Evolutionary conservation across 148 eudicot genomes (phyloP), one percentile per base, ranked within the genome.

Genomic region (Chenopodium suecicum): DNA sequence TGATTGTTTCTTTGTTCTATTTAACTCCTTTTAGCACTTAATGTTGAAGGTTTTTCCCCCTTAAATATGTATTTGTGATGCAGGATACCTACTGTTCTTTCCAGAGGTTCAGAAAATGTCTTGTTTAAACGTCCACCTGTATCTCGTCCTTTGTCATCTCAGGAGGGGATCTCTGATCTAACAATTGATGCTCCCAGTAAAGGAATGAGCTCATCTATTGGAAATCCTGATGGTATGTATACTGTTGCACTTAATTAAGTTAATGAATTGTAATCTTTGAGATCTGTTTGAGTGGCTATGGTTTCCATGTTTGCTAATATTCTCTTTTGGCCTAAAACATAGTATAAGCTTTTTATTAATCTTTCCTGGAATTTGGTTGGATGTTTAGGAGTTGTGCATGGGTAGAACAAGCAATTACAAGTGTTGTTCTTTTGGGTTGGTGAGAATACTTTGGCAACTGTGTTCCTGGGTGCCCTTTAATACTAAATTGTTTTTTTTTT

Each of bases 101-200:
- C 91, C 48, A 89, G 89, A 87, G 90, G 90, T 29, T 86, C 89
- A 29, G 97, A 96, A 78, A 92, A 87, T 77, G 81, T 92, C 52
- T 81, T 91, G 87, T 87, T 90, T 84, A 94, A 90, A 86, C 94
- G 92, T 34, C 95, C 92, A 54, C 92, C 91, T 46, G 86, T 87
- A 63, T 79, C 96, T 23, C 86, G 89, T 10, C 88, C 88, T 70
- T 77, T 87, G 44, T 89, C 95, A 19, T 88, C 91, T 65, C 97
- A 90, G 56, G 99, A 90, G 22, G 94, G 89, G 9, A 74, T 88
- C 78, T 86, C 90, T 79, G 95, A 91, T 74, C 72, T 91, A 70
- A 86, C 83, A 63, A 79, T 88, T 73, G 92, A 90, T 82, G 64
- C 88, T 71, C 79, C 79, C 50, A 76, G 81, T 52, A 87, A 92